Percentiles rank a stretch among this genome's conserved stretches.
Evolutionary conservation across 495 filamentous ascomycete genomes (phyloP).

Genomic region (Paragyromitra xinjiangensis): DNA sequence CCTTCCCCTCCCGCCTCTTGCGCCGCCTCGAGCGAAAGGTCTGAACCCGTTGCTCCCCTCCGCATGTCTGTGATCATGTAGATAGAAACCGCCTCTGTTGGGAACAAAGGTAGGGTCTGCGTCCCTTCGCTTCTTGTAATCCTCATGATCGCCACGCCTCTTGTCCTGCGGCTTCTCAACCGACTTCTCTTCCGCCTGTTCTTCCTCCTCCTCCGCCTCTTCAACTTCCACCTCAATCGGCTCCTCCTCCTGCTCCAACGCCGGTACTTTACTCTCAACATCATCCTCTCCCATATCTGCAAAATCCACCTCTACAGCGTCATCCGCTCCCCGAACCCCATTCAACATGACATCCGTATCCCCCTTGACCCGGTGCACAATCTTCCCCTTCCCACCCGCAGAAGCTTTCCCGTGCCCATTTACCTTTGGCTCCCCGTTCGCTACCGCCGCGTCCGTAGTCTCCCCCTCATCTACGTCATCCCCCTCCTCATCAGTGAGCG

Average conservation of each 20-base stretch:
- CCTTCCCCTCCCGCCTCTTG: conserved; percentile 62
- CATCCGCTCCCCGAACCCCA: conserved; percentile 73
- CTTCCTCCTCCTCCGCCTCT: conserved; percentile 68
- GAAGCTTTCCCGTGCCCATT: conserved; percentile 32
- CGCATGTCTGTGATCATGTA: conserved; percentile 90
- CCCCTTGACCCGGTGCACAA: conserved; percentile 20
- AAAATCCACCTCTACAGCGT: conserved; percentile 70
- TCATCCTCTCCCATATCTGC: conserved; percentile 64
- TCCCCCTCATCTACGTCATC: conserved; percentile 46
- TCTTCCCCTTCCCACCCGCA: conserved; percentile 37
- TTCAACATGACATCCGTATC: conserved; percentile 93
- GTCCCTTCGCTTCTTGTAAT: conserved; percentile 84
- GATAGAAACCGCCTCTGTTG: conserved; percentile 93
- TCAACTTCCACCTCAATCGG: conserved; percentile 60
- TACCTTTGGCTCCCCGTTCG: conserved; percentile 27
- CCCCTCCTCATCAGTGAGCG: conserved; percentile 52
- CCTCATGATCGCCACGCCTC: conserved; percentile 85
- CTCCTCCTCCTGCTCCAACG: conserved; percentile 53
- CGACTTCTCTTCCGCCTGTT: conserved; percentile 47
- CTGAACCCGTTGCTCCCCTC: conserved; percentile 78
- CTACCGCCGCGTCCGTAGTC: conserved; percentile 25
- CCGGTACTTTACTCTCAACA: conserved; percentile 56
- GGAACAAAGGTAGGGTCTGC: conserved; percentile 94
- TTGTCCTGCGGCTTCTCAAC: conserved; percentile 69
- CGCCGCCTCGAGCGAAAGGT: conserved; percentile 70